Evolutionary conservation across 345 rosid genomes (phyloP).

Genomic region (Crucihimalaya himalaica): DNA sequence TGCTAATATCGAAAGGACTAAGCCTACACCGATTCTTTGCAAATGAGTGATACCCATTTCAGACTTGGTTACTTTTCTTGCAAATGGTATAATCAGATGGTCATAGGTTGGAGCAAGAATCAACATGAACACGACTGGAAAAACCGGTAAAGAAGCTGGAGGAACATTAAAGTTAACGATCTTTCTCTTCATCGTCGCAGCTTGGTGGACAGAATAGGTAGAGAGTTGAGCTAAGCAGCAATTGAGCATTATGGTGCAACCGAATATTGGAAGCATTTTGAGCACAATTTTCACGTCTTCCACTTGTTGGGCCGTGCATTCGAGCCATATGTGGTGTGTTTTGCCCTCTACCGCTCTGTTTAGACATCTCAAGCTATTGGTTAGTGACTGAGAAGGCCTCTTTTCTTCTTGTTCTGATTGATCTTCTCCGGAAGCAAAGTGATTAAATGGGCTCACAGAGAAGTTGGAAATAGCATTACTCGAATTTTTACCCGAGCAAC

Average conservation of each 20-base stretch:
- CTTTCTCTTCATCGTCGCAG: conserved; percentile 70
- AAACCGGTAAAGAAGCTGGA: conserved; percentile 80
- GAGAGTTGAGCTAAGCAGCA: conserved; percentile 89
- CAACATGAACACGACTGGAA: conserved; percentile 75
- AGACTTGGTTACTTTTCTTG: conserved; percentile 55
- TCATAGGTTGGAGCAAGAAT: conserved; percentile 73
- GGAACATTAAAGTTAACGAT: conserved; percentile 59
- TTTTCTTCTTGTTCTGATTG: conserved; percentile 17
- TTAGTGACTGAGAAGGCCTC: conserved; percentile 25
- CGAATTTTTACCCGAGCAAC: conserved; percentile 32
- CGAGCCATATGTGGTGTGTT: conserved; percentile 40
- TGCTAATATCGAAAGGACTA: conserved; percentile 67
- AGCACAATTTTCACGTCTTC: conserved; percentile 73
- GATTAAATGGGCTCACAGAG: conserved; percentile 17
- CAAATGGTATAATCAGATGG: conserved; percentile 63
- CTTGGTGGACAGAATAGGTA: conserved; percentile 79
- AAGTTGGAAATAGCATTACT: not conserved
- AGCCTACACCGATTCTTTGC: conserved; percentile 77
- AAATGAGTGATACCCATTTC: conserved; percentile 78
- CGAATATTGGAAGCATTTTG: conserved; percentile 65
- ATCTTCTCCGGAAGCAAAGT: conserved; percentile 28
- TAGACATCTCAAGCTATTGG: conserved; percentile 51
- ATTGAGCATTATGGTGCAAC: conserved; percentile 74
- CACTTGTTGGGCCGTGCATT: conserved; percentile 59
- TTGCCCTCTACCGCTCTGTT: conserved; percentile 47